A percentile compares a stretch with the other conserved stretches of the same genome.
phyloP scores from a whole-genome alignment of 2,329 filamentous ascomycete species.

The Cercospora janseana region DNA sequence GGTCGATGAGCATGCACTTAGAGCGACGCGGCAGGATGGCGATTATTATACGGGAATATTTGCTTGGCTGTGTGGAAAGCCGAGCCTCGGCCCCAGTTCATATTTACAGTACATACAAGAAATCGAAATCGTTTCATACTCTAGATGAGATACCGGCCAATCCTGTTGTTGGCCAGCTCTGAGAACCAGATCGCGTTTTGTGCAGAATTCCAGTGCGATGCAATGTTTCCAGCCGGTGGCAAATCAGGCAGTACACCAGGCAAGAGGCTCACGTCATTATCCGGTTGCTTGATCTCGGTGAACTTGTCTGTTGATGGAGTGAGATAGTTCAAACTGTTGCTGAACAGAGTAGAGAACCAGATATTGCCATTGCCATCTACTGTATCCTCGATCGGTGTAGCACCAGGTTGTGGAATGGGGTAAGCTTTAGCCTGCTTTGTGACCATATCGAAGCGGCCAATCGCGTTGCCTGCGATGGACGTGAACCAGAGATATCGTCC shows the following conservation, averaged over 20 bases:
- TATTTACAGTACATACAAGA: background rate
- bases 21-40: too few species aligned
- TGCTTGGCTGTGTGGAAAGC: too few species aligned
- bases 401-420: conserved; percentile 21
- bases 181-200: conserved; percentile 27
- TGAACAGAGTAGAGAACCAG: conserved; percentile 24
- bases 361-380: conserved; percentile 26
- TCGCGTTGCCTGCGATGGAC: conserved; percentile 24
- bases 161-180: conserved; percentile 23
- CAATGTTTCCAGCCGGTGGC: conserved; percentile 24
- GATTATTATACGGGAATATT: too few species aligned
- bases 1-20: too few species aligned
- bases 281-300: conserved; percentile 24
- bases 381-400: conserved; percentile 24
- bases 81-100: too few species aligned
- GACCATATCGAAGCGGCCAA: conserved; percentile 26
- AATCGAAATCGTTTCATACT: background rate
- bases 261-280: conserved; percentile 12
- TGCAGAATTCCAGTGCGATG: conserved; percentile 22
- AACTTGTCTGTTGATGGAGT: conserved; percentile 23
- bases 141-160: conserved; percentile 23
- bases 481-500: conserved; percentile 29
- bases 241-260: conserved; percentile 20
- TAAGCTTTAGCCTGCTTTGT: conserved; percentile 22
- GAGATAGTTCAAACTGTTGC: conserved; percentile 26